Conservation (phyloP, 179 eudicot species). For the Corrigiola litoralis region DNA sequence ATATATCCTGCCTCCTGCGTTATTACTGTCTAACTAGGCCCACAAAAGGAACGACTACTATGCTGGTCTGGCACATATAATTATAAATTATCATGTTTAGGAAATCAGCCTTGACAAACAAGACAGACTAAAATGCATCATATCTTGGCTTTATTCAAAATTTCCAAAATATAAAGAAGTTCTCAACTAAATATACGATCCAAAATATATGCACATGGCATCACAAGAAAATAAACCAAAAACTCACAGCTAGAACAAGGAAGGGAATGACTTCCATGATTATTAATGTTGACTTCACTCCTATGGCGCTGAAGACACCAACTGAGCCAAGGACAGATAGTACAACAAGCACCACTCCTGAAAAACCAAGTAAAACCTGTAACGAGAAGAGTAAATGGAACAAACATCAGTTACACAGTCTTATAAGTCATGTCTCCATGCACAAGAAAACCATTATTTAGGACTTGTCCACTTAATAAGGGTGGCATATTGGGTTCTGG, state of each 20-base stretch:
- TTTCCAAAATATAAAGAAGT: neutral
- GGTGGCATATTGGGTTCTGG: neutral
- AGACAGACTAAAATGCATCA: neutral
- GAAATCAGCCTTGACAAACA: neutral
- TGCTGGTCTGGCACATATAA: neutral
- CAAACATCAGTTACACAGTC: neutral
- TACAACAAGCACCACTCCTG: constrained; percentile 88
- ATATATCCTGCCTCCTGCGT: too few species aligned
- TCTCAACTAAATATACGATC: neutral
- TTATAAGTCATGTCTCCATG: neutral
- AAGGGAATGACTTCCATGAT: constrained; percentile 99
- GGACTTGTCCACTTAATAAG: neutral
- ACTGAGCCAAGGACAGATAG: constrained; percentile 96
- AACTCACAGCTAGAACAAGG: constrained; percentile 95
- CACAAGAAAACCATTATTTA: neutral
- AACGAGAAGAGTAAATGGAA: neutral
- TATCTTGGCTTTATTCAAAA: neutral
- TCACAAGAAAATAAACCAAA: neutral
- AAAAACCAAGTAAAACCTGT: constrained; percentile 90
- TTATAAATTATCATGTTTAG: neutral
- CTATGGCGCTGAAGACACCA: constrained; percentile 93
- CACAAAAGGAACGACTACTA: neutral
- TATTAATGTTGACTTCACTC: constrained; percentile 92
- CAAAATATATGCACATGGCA: neutral
- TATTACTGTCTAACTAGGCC: neutral